Evolutionary conservation across 768 basidiomycete genomes (phyloP).

Genomic region (Lactifluus echinatus): DNA sequence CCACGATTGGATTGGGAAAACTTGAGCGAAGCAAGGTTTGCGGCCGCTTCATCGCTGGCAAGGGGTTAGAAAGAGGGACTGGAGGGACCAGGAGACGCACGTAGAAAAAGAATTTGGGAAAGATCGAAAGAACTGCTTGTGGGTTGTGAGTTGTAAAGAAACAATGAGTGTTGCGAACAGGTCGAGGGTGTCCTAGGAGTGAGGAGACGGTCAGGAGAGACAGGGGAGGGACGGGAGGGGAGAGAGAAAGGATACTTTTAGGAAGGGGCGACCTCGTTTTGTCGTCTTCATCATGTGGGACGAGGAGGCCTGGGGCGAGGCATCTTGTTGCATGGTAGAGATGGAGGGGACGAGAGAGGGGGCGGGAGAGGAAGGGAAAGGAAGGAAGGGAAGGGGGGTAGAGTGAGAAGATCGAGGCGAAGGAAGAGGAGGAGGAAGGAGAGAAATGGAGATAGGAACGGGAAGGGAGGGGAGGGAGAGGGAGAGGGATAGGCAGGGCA

Average conservation of each 20-base stretch:
- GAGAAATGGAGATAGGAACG: neutral
- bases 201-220: neutral
- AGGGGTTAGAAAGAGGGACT: slow-evolving; percentile 14
- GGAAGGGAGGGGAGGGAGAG: neutral
- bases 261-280: slow-evolving; percentile 86
- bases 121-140: slow-evolving; percentile 94
- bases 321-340: slow-evolving; percentile 32
- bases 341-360: slow-evolving; percentile 24
- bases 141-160: slow-evolving; percentile 77
- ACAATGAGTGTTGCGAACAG: slow-evolving; percentile 96
- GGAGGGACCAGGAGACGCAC: slow-evolving; percentile 40
- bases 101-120: slow-evolving; percentile 94
- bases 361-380: slow-evolving; percentile 23
- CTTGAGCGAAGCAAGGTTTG: slow-evolving; percentile 89
- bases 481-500: neutral
- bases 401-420: neutral
- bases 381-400: neutral
- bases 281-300: slow-evolving; percentile 99
- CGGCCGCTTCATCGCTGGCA: slow-evolving; percentile 86
- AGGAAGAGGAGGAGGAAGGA: neutral
- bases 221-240: neutral
- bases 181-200: slow-evolving; percentile 88
- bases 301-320: slow-evolving; percentile 47
- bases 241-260: slow-evolving; percentile 54
- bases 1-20: slow-evolving; percentile 99